phyloP scores from a whole-genome alignment of 2,329 filamentous ascomycete genomes.

The Ascosphaera aggregata region DNA sequence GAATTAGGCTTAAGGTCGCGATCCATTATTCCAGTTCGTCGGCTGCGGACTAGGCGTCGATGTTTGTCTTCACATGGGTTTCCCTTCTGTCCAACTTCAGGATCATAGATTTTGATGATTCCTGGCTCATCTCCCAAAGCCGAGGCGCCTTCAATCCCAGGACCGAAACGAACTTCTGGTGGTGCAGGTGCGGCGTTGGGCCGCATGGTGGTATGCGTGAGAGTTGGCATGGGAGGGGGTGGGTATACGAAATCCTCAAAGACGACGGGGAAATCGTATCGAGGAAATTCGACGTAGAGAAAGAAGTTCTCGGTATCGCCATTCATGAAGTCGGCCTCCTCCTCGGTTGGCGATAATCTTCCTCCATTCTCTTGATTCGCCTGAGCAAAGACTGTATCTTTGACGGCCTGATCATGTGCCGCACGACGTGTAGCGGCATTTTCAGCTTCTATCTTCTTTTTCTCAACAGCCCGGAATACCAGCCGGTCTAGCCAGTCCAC shows the following conservation, averaged over 20 bases:
- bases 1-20: conserved; percentile 91
- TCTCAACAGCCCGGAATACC: conserved; percentile 78
- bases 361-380: conserved; percentile 11
- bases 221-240: conserved; percentile 48
- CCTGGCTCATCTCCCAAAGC: conserved; percentile 26
- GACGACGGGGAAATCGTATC: conserved; percentile 88
- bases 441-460: conserved; percentile 41
- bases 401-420: conserved; percentile 14
- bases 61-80: conserved; percentile 95
- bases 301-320: conserved; percentile 44
- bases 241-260: conserved; percentile 90
- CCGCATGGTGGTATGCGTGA: conserved; percentile 48
- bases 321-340: conserved; percentile 12
- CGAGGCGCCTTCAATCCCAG: conserved; percentile 53
- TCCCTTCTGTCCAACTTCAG: conserved; percentile 67
- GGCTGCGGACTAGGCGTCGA: conserved; percentile 69
- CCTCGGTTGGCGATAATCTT: conserved; percentile 8
- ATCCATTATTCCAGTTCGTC: conserved; percentile 81
- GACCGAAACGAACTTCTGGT: conserved; percentile 73
- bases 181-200: conserved; percentile 25
- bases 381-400: conserved; percentile 8
- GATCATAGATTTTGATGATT: conserved; percentile 74
- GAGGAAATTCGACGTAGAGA: conserved; percentile 73
- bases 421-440: conserved; percentile 36
- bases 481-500: conserved; percentile 92